Base-by-base conservation (phyloP, 2,329 filamentous ascomycete species). In the Tolypocladium pustulatum region DNA sequence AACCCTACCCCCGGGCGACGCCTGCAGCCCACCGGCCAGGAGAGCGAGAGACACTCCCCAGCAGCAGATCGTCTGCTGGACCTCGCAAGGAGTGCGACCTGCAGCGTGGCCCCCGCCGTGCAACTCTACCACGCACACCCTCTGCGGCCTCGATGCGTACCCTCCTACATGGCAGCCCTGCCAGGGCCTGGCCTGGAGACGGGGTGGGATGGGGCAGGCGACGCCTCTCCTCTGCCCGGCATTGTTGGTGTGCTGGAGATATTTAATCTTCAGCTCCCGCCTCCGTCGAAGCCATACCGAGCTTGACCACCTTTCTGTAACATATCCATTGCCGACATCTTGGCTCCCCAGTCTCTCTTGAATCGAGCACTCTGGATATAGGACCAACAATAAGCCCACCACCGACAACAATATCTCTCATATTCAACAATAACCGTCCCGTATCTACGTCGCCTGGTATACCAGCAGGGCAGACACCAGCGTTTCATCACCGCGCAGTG, bases 211-310 rank as follows among this genome's bases (percentile, higher is more conserved):
- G 32, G 30, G 56, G 43, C 38, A 54, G 56, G 41, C 49, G 43
- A 54, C 57, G 17, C 32, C 54, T 54, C 55, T 53, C n/a, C 27
- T 37, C 55, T 56, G 58, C 37, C 58, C 36, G 46, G 46, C 49
- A 56, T 52, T 57, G 58, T 57, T 60, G 58, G 57, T 22, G 57
- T 22, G 62, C 64, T 61, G 62, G 61, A 61, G 63, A 69, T 67
- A 69, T 68, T 69, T 69, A 69, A 69, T 65, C 61, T 67, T 66
- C 59, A 68, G 66, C 65, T 61, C 55, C 56, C 55, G 40, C 58
- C 56, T 36, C 51, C 38, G 20, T 27, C 30, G 27, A 22, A n/a
- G 30, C 66, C 61, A 67, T 66, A 62, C 62, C 60, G 53, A 58
- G 22, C 38, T 52, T 37, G n/a, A 55, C 40, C 52, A 49, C 46